Percentiles rank a stretch among this genome's conserved stretches.
phyloP scores from a whole-genome alignment of 495 filamentous ascomycete species.

The Xylaria castorea region DNA sequence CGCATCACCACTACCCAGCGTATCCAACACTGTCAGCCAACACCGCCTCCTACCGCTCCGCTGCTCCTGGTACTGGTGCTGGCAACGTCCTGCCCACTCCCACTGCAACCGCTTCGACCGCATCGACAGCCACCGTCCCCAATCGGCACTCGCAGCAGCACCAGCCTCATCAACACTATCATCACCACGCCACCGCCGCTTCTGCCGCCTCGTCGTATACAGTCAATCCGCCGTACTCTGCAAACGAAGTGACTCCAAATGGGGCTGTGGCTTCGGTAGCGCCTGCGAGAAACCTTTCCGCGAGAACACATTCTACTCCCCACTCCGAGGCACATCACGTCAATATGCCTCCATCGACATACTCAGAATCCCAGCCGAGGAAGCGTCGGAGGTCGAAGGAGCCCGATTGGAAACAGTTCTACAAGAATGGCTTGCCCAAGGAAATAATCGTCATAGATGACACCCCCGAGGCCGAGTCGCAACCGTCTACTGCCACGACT shows the following conservation, averaged over 20 bases:
- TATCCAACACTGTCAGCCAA: slow-evolving; percentile 45
- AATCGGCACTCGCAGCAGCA: slow-evolving; percentile 48
- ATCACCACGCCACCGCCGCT: slow-evolving; percentile 25
- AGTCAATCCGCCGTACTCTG: slow-evolving; percentile 32
- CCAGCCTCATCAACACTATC: slow-evolving; percentile 10
- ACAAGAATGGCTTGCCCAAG: slow-evolving; percentile 89
- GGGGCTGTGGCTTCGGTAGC: slow-evolving; percentile 47
- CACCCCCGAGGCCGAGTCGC: slow-evolving; percentile 69
- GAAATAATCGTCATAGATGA: slow-evolving; percentile 97
- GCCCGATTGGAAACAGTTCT: slow-evolving; percentile 89
- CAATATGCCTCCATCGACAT: slow-evolving; percentile 46
- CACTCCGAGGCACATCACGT: slow-evolving; percentile 35
- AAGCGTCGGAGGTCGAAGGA: slow-evolving; percentile 66
- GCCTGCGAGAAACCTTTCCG: slow-evolving; percentile 38
- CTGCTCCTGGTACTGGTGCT: slow-evolving; percentile 33
- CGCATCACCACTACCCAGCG: slow-evolving; percentile 70
- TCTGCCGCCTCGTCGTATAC: slow-evolving; percentile 44
- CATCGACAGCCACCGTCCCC: slow-evolving; percentile 31
- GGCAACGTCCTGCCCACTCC: slow-evolving; percentile 53
- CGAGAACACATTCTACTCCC: slow-evolving; percentile 42
- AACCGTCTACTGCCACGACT: slow-evolving; percentile 36
- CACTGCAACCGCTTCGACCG: slow-evolving; percentile 57
- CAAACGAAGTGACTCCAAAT: slow-evolving; percentile 41
- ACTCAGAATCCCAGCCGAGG: slow-evolving; percentile 43
- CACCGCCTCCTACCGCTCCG: slow-evolving; percentile 58